Evolutionary conservation across 1,139 yeast species (phyloP).

Genomic region (Pichia sp.): DNA sequence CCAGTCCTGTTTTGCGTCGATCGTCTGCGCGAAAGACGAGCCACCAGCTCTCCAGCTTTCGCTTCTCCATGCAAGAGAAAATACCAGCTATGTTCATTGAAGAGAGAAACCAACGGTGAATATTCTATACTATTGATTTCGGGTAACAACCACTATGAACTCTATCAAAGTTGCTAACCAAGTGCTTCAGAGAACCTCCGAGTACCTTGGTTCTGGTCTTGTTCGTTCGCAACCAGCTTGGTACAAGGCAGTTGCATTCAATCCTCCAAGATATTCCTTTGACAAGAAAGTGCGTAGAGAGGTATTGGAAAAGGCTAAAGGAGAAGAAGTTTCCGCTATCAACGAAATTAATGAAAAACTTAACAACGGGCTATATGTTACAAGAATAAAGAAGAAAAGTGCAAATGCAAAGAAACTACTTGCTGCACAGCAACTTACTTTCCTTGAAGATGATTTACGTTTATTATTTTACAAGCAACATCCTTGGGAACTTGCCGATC

Average conservation of each 20-base stretch:
- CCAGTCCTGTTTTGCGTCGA: too few relatives aligned
- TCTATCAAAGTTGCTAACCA: conserved; percentile 43
- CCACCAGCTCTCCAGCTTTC: too few relatives aligned
- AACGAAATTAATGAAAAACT: conserved; percentile 8
- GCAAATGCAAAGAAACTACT: conserved; percentile 28
- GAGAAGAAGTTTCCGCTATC: conserved; percentile 14
- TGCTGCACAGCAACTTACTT: conserved; percentile 56
- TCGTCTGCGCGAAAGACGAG: too few relatives aligned
- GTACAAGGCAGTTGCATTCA: conserved; percentile 73
- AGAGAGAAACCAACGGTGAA: too few relatives aligned
- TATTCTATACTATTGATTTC: too few relatives aligned
- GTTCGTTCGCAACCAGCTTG: conserved; percentile 70
- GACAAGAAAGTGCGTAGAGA: conserved; percentile 24
- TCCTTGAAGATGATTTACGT: conserved; percentile 79
- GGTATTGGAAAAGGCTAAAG: conserved; percentile 17
- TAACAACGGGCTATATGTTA: conserved; percentile 37
- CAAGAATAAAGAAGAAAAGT: conserved; percentile 35
- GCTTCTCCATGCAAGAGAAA: too few relatives aligned
- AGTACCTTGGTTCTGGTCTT: conserved; percentile 58
- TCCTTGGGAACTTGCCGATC: conserved; percentile 97
- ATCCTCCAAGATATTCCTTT: conserved; percentile 68
- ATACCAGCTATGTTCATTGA: too few relatives aligned
- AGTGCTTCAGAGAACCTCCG: conserved; percentile 72
- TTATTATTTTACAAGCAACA: conserved; percentile 81
- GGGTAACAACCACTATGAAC: conserved; percentile 18